Conservation (phyloP, 441 rosid species). For the Cnidoscolus chayamansa region DNA sequence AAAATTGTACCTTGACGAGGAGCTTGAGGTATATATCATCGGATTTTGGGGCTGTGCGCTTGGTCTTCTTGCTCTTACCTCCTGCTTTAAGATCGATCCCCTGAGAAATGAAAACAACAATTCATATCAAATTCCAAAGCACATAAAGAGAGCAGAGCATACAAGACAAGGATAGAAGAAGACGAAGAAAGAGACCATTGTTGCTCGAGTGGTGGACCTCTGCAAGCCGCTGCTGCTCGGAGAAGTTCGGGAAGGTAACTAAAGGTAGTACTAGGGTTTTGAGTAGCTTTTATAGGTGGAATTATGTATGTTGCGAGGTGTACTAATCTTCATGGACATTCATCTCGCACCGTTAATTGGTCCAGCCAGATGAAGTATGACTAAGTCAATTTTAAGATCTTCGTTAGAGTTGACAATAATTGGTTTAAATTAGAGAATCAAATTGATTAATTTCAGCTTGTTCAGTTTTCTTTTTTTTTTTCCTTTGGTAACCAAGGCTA, state of each 20-base stretch:
- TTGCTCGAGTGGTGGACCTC: conserved; percentile 7
- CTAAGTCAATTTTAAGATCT: no score
- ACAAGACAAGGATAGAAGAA: background rate
- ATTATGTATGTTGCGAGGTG: background rate
- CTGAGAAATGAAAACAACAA: conserved; percentile 31
- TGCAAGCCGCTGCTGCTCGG: conserved; percentile 1
- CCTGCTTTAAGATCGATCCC: conserved; percentile 92
- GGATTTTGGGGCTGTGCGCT: conserved; percentile 77
- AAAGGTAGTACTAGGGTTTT: conserved; percentile 37
- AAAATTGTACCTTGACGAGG: conserved; percentile 27
- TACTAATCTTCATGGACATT: no score
- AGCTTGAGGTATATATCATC: conserved; percentile 78
- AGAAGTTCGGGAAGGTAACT: background rate
- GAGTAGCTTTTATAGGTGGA: conserved; percentile 21
- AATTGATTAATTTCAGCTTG: no score
- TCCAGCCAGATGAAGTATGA: no score
- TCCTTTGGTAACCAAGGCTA: no score
- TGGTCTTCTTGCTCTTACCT: conserved; percentile 89
- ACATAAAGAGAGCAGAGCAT: background rate
- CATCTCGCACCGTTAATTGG: no score
- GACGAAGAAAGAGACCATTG: conserved; percentile 36
- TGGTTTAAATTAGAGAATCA: no score
- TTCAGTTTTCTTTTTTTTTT: no score
- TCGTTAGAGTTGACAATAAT: no score
- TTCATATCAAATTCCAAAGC: background rate